Conservation (phyloP, 441 rosid species). For the Syzygium syzygioides region DNA sequence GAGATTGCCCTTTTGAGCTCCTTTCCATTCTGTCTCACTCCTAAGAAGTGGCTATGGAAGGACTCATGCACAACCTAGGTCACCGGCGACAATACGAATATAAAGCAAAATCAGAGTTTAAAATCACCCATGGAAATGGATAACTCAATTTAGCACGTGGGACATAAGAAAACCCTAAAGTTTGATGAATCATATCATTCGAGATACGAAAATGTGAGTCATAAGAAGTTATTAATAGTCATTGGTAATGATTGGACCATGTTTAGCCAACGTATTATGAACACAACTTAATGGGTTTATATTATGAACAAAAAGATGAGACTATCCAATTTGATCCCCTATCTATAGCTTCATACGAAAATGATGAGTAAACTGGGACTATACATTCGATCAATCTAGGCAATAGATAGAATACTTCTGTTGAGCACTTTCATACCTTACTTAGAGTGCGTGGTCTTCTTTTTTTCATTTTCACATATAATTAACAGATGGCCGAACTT, state of each 20-base stretch:
- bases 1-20: neutral
- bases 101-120: neutral
- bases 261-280: neutral
- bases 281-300: neutral
- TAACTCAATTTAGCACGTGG: neutral
- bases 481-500: neutral
- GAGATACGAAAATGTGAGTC: neutral
- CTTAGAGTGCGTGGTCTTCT: neutral
- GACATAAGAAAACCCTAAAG: neutral
- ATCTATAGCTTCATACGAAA: neutral
- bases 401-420: neutral
- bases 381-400: neutral
- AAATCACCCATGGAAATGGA: neutral
- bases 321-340: neutral
- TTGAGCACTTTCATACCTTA: neutral
- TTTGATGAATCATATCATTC: neutral
- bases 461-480: neutral
- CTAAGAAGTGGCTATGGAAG: neutral
- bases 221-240: neutral
- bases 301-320: neutral
- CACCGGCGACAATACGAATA: neutral
- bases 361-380: neutral
- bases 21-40: neutral
- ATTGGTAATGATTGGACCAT: neutral
- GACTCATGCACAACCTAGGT: neutral